Conservation (phyloP, 148 eudicot species). For the Dysphania ambrosioides region DNA sequence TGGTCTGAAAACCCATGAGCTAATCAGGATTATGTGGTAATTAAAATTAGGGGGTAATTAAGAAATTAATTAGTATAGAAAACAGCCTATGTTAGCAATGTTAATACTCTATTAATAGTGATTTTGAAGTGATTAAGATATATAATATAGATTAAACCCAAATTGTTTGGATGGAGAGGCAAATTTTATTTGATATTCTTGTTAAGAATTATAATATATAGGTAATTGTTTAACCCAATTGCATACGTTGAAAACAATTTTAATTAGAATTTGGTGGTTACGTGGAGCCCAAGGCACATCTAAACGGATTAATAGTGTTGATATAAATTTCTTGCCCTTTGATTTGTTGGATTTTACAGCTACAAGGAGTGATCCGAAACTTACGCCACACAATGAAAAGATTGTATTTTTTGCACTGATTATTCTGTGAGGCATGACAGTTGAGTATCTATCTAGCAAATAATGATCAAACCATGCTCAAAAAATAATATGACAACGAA, state of each 20-base stretch:
- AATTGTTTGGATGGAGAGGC: not conserved
- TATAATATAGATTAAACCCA: conserved; percentile 12
- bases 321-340: not conserved
- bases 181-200: not conserved
- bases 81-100: not conserved
- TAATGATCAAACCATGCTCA: too few species aligned
- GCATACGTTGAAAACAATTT: not conserved
- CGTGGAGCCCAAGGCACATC: not conserved
- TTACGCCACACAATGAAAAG: too few species aligned
- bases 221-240: not conserved
- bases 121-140: conserved; percentile 19
- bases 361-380: not conserved
- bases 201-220: not conserved
- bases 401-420: too few species aligned
- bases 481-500: too few species aligned
- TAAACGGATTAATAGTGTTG: too few species aligned
- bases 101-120: not conserved
- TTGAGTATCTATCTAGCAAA: too few species aligned
- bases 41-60: not conserved
- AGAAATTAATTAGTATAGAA: not conserved
- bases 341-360: not conserved
- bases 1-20: too few species aligned
- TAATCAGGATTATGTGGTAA: not conserved
- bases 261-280: not conserved
- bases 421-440: too few species aligned